Conservation (phyloP, 495 filamentous ascomycete genomes). For the Aspergillus coremiiformis region DNA sequence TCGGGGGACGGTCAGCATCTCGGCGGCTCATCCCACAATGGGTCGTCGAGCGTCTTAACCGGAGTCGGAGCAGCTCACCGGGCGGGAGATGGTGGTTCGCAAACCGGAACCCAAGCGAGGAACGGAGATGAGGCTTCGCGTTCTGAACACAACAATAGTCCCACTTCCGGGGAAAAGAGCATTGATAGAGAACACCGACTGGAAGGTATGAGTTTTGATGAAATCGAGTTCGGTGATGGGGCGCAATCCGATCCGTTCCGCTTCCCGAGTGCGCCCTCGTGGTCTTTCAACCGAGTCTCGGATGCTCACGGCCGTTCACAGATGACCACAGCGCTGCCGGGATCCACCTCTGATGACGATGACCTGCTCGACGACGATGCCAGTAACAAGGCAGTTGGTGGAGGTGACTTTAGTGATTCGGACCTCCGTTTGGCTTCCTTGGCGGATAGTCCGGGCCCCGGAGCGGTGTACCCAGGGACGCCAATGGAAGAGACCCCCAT, state of each 20-base stretch:
- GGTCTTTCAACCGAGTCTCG: conserved; percentile 29
- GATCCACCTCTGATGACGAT: conserved; percentile 26
- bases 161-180: conserved; percentile 17
- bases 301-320: conserved; percentile 31
- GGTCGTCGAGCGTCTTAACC: conserved; percentile 75
- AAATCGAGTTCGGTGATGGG: conserved; percentile 21
- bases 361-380: conserved; percentile 32
- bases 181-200: conserved; percentile 13
- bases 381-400: conserved; percentile 41
- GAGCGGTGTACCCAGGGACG: conserved; percentile 20
- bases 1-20: conserved; percentile 79
- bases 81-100: conserved; percentile 55
- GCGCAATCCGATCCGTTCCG: conserved; percentile 19
- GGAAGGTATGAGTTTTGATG: conserved; percentile 32
- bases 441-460: conserved; percentile 24
- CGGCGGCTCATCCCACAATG: conserved; percentile 78
- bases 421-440: conserved; percentile 30
- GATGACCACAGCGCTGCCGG: conserved; percentile 23
- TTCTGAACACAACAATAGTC: conserved; percentile 18
- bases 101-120: conserved; percentile 26
- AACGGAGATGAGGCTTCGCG: conserved; percentile 22
- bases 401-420: conserved; percentile 31
- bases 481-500: conserved; percentile 29
- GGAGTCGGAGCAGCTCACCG: conserved; percentile 68
- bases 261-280: conserved; percentile 23